Evolutionary conservation across 2,329 filamentous ascomycete species (phyloP), one percentile per base, ranked within the genome.

Genomic region (Sporothrix humicola): DNA sequence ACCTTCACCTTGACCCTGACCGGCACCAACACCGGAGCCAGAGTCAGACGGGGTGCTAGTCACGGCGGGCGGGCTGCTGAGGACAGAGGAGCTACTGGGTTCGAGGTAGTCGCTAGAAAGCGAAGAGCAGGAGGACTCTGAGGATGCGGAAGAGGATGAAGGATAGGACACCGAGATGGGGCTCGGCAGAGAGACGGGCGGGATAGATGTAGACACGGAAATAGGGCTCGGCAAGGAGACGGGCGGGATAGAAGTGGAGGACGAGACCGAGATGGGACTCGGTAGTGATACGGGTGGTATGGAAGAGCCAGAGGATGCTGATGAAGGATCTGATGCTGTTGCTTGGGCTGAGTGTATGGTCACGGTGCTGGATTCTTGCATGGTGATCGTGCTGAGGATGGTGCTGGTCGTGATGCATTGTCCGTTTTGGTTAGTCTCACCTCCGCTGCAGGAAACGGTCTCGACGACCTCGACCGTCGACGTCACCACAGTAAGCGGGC

Each of bases 371-470:
- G 63, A 23, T n/a, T 44, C 31, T 6, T 63, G 61, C 50, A 58
- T 10, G 66, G 66, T 48, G 59, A 17, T 72, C 48, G 50, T 61
- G 59, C 17, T 56, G 44, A 10, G 31, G 46, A 42, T n/a, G 48
- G 42, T 72, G 26, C 42, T 69, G 13, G 23, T 69, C 10, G 20
- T 71, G 7, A 61, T 61, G 56, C 63, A 73, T 31, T 68, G 68
- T 54, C 65, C 69, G 65, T 52, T 61, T 37, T 12, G 66, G 48
- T 66, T 72, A 46, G 74, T 76, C 76, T 76, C 74, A 75, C 76
- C 76, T 76, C 70, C 20, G 20, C 59, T 72, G 73, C 76, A 75
- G 31, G 70, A 42, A 20, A 72, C 70, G 10, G 75, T 74, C 63
- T 74, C 72, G 66, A 69, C 44, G 44, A 72, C 74, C 44, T 52